These are phyloP conservation scores for Verbena officinalis DNA, from an alignment of 257 asterid species.

Conservation along the genomic window DNA sequence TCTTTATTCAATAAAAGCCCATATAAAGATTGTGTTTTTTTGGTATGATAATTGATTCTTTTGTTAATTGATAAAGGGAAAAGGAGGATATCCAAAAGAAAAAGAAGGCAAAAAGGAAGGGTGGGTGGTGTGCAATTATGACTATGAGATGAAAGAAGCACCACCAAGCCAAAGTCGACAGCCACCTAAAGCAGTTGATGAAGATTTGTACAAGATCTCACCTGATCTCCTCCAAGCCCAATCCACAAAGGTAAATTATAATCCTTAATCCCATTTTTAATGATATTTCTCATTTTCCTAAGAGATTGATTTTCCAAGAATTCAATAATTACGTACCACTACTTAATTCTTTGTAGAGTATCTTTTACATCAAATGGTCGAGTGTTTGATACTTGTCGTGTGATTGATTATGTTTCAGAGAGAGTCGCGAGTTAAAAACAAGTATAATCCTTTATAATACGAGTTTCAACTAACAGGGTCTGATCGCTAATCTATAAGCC, in stretches of 20 bases:
- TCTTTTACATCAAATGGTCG: too few species aligned
- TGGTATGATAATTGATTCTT: too few species aligned
- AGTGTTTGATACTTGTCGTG: too few species aligned
- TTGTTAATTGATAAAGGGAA: constrained; percentile 36
- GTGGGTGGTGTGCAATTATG: constrained; percentile 59
- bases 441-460: too few species aligned
- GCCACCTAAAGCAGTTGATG: constrained; percentile 73
- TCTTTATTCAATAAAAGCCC: too few species aligned
- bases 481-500: neutral
- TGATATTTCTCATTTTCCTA: too few species aligned
- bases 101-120: constrained; percentile 43
- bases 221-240: constrained; percentile 61
- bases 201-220: constrained; percentile 82
- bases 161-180: constrained; percentile 36
- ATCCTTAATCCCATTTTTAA: neutral
- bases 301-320: too few species aligned
- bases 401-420: too few species aligned
- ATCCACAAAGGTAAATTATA: constrained; percentile 41
- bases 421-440: too few species aligned
- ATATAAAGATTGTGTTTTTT: too few species aligned
- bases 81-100: constrained; percentile 31
- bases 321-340: too few species aligned
- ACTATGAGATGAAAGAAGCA: constrained; percentile 36
- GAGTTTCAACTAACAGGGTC: neutral
- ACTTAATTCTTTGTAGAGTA: too few species aligned